Evolutionary conservation across 176 grass and related monocot species (phyloP), one percentile per base, ranked within the genome.

Genomic region (Rhynchospora breviuscula): DNA sequence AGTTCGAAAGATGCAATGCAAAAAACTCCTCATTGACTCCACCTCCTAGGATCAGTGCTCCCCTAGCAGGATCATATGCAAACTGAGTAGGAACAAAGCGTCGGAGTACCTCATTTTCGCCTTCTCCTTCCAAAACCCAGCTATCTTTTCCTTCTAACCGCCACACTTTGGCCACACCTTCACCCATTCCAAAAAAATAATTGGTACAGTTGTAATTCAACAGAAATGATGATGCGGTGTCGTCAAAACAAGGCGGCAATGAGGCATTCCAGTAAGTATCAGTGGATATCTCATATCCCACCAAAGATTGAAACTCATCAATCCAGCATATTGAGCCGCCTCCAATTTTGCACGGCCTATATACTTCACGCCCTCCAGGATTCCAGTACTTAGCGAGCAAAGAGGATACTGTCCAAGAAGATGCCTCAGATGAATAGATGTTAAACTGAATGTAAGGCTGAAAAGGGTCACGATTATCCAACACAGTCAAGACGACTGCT

Each of bases 211-310:
- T 15, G 18, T 26, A 52, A n/a, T 2, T 23, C 2, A 7, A 45
- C 23, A 71, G 7, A 70, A 6, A 5, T 18, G 4, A 0, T 71
- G 4, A 1, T 22, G 0, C 6, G 12, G 67, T 14, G 13, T 17
- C 18, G 1, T 0, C 3, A 9, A n/a, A 8, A 0, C 26, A 29
- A 29, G 1, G 26, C 8, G 2, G 4, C 3, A 26, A 26, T 71
- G 13, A 4, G 43, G 1, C 13, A n/a, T 44, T 22, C 69, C 69
- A 74, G 18, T n/a, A 47, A 49, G 69, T 49, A 10, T 51, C 0
- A 75, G 44, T 75, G 46, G 18, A 45, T n/a, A 75, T 75, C 1
- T 75, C 70, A 75, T 75, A 75, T 75, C 70, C 43, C 9, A 45
- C 17, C 70, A 75, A 47, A 22, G 19, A 1, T 8, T 9, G 10